phyloP scores from a whole-genome alignment of 306 rosid species.

The Chamaecrista fasciculata region DNA sequence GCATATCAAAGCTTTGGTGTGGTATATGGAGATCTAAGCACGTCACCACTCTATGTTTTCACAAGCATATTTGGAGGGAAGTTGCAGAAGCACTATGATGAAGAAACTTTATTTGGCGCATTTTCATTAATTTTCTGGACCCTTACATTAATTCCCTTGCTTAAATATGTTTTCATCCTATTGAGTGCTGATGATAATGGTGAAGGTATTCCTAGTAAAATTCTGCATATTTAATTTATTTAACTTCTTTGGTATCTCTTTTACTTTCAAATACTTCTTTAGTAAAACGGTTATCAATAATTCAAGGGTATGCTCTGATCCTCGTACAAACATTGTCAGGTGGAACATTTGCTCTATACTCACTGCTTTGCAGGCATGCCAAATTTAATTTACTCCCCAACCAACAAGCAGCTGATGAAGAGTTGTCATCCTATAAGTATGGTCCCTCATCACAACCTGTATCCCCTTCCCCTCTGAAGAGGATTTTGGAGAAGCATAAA shows the following conservation, averaged over 20 bases:
- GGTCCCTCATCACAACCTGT: constrained; percentile 64
- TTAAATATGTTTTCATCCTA: constrained; percentile 70
- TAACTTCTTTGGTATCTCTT: neutral
- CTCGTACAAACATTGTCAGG: constrained; percentile 44
- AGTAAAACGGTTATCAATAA: neutral
- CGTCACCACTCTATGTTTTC: constrained; percentile 84
- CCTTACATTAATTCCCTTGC: constrained; percentile 64
- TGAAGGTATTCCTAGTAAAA: constrained; percentile 53
- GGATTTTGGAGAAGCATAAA: constrained; percentile 79
- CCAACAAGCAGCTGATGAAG: constrained; percentile 93
- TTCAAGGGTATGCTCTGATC: constrained; percentile 24
- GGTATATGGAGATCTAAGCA: constrained; percentile 83
- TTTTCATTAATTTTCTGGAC: constrained; percentile 91
- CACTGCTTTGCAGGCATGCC: constrained; percentile 82
- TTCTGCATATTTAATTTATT: neutral
- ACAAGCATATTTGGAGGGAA: constrained; percentile 65
- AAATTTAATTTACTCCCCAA: constrained; percentile 83
- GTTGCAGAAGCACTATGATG: constrained; percentile 41
- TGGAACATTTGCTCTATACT: constrained; percentile 88
- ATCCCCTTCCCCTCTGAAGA: constrained; percentile 57
- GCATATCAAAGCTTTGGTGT: constrained; percentile 92
- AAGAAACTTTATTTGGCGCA: constrained; percentile 75
- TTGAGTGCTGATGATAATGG: constrained; percentile 84
- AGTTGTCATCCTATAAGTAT: constrained; percentile 70
- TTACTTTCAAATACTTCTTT: neutral